Base-by-base conservation (phyloP, 2,329 filamentous ascomycete species). In the Alternaria arborescens region DNA sequence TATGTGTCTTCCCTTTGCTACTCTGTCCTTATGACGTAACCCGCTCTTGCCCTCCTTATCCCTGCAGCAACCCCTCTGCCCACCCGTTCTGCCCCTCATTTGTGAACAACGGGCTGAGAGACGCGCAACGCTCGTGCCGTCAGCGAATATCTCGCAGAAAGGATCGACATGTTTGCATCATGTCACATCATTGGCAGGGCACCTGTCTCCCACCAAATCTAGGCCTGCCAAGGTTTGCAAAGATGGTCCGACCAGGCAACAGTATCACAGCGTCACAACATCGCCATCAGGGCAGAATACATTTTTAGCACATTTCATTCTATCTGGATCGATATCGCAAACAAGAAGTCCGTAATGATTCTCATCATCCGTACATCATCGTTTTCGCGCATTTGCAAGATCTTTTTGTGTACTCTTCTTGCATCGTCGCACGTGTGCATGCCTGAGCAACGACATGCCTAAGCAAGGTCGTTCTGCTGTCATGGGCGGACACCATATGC, bases 251-350 rank as follows among this genome's bases (percentile, higher is more conserved):
- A 26, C 24, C 24, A 26, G 24, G 24, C 24, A 26, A 30, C 8
- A 30, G 11, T 11, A 12, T 30, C 28, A 34, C 8, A 30, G 6
- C 34, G 20, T 20, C 16, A 47, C 32, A 5, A 40, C 26, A 26
- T 2, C 24, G 24, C 24, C 24, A 26, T 26, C 24, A 26, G 6
- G 24, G 24, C 24, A 26, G 24, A 26, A 26, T 8, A 7, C 7
- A 8, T 70, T 61, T 48, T 62, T 58, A 69, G 60, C 56, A 18
- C n/a, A 60, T 51, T 67, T 64, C 62, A 66, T 73, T 72, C 56
- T 64, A 69, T 70, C 68, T 69, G 69, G 67, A 71, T 68, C 65
- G 67, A 73, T 73, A 72, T 55, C 73, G 67, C 72, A 75, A 67
- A 73, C 62, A 71, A 68, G 65, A 54, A 58, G 52, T 54, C 38